These are phyloP conservation scores for Pyrus betulifolia DNA, from an alignment of 306 rosid species.

Conservation along the genomic window DNA sequence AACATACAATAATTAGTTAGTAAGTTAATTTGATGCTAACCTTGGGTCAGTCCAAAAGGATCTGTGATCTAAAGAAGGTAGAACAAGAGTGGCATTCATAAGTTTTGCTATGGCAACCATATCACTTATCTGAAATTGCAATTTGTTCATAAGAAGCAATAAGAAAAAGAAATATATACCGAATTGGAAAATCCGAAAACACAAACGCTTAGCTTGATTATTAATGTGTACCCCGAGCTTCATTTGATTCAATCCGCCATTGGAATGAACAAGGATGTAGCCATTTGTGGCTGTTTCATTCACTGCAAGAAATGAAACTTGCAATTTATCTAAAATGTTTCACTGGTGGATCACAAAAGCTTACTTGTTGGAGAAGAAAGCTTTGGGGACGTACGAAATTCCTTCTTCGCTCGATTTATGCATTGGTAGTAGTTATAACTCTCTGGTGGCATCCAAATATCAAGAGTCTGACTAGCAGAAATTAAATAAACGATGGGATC, in stretches of 20 bases:
- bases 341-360: not conserved
- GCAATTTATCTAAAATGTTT: not conserved
- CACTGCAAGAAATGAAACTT: slow-evolving; percentile 15
- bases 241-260: slow-evolving; percentile 85
- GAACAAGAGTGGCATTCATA: slow-evolving; percentile 60
- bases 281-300: slow-evolving; percentile 41
- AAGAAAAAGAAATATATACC: not conserved
- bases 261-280: slow-evolving; percentile 42
- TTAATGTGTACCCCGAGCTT: slow-evolving; percentile 42
- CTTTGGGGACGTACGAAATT: slow-evolving; percentile 21
- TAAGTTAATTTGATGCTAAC: slow-evolving; percentile 11
- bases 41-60: slow-evolving; percentile 70
- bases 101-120: slow-evolving; percentile 68
- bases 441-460: slow-evolving; percentile 50
- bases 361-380: not conserved
- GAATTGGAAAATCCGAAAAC: not conserved
- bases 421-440: slow-evolving; percentile 35
- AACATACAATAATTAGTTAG: no score
- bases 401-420: slow-evolving; percentile 13
- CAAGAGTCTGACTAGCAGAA: slow-evolving; percentile 42
- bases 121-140: slow-evolving; percentile 52
- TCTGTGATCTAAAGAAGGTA: slow-evolving; percentile 58
- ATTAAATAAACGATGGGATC: slow-evolving; percentile 28
- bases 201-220: not conserved
- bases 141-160: not conserved